phyloP scores from a whole-genome alignment of 108 stramenopile species.

The Skeletonema marinoi region DNA sequence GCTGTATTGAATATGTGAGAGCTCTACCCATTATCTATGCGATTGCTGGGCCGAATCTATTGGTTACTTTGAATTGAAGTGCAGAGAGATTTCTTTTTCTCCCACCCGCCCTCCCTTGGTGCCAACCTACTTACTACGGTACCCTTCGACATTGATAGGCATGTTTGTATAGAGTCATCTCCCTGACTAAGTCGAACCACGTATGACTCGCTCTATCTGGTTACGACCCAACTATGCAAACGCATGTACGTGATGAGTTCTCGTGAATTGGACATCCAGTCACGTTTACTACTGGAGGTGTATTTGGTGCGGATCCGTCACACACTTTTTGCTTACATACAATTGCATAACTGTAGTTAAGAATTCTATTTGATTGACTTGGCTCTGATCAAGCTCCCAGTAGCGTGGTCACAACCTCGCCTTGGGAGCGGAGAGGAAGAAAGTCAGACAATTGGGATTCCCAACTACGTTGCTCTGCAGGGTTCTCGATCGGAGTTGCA shows the following conservation, averaged over 20 bases:
- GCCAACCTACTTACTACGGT: not conserved
- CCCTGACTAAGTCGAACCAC: not conserved
- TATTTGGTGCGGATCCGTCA: too few species aligned
- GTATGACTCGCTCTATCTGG: not conserved
- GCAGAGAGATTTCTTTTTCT: not conserved
- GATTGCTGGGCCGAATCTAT: not conserved
- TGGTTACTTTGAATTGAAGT: not conserved
- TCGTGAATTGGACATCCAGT: too few species aligned
- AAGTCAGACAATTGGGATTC: too few species aligned
- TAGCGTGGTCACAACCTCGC: too few species aligned
- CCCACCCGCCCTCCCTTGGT: not conserved
- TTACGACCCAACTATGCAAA: not conserved
- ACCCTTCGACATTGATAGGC: not conserved
- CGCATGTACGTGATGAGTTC: too few species aligned
- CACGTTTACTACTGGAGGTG: too few species aligned
- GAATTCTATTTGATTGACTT: too few species aligned
- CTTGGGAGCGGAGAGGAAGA: too few species aligned
- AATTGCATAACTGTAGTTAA: too few species aligned
- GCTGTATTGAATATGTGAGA: not conserved
- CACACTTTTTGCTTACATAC: not conserved
- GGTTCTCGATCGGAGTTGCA: too few species aligned
- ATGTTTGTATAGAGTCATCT: not conserved
- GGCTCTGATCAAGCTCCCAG: too few species aligned
- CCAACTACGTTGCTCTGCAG: too few species aligned
- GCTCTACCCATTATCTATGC: not conserved